These are phyloP conservation scores for Euptelea pleiosperma DNA, from an alignment of 164 flowering plant genomes.

Conservation along the genomic window DNA sequence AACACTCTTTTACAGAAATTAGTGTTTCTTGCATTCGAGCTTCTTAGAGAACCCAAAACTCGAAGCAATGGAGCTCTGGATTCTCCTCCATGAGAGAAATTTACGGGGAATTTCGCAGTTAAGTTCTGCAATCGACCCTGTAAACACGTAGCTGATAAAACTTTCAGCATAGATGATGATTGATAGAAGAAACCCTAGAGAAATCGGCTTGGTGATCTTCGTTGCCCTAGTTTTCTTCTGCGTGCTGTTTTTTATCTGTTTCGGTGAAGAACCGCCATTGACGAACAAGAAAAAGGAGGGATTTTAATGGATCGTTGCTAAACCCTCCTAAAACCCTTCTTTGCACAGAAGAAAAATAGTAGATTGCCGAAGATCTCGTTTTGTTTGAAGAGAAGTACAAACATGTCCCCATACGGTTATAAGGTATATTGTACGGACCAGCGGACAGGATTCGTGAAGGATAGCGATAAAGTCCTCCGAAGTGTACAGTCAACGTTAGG, in stretches of 20 bases:
- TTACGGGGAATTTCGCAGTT: constrained; percentile 11
- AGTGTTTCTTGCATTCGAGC: constrained; percentile 26
- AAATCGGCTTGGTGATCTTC: neutral
- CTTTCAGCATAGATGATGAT: constrained; percentile 39
- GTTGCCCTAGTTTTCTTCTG: neutral
- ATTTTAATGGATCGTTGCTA: no score
- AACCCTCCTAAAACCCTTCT: no score
- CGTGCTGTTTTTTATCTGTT: neutral
- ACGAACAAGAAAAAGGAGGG: no score
- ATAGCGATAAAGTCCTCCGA: no score
- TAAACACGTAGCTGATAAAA: constrained; percentile 32
- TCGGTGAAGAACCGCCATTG: constrained; percentile 3
- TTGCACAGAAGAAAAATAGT: no score
- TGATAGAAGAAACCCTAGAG: constrained; percentile 5
- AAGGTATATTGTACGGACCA: no score
- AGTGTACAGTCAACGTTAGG: no score
- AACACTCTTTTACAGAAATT: constrained; percentile 35
- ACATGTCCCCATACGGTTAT: no score
- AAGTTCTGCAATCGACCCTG: constrained; percentile 18
- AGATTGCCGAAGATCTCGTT: no score
- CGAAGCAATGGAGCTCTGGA: constrained; percentile 30
- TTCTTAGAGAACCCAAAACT: constrained; percentile 35
- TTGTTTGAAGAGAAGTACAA: no score
- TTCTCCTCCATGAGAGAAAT: constrained; percentile 21
- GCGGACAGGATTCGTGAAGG: no score